A percentile compares a stretch with the other conserved stretches of the same genome.
These are phyloP conservation scores for Schwanniomyces yamadae DNA, from an alignment of 805 yeast species.

Conservation along the genomic window DNA sequence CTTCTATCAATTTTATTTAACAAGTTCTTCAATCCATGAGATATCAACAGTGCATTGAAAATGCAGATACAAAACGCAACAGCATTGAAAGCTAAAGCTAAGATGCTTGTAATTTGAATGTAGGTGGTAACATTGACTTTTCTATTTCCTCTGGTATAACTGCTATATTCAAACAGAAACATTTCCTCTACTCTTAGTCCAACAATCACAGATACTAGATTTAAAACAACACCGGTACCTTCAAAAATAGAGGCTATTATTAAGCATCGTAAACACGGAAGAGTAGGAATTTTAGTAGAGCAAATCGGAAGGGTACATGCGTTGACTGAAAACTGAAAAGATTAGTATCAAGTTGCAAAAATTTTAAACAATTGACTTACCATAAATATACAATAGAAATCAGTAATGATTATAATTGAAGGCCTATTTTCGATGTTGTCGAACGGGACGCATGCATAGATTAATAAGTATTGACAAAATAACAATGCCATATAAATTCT, in stretches of 20 bases:
- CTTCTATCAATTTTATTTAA: conserved; percentile 18
- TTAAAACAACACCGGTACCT: conserved; percentile 16
- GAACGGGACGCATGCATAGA: conserved; percentile 33
- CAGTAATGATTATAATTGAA: conserved; percentile 18
- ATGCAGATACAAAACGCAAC: conserved; percentile 13
- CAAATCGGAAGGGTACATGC: conserved; percentile 22
- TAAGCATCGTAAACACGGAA: conserved; percentile 16
- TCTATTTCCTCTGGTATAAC: conserved; percentile 10
- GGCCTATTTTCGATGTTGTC: conserved; percentile 36
- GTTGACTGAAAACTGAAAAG: conserved; percentile 15
- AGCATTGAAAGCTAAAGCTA: conserved; percentile 15
- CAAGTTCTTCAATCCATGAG: conserved; percentile 19
- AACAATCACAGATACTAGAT: conserved; percentile 15
- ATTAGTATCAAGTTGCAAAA: no score
- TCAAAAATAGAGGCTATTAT: conserved; percentile 19
- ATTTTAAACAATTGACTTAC: conserved; percentile 16
- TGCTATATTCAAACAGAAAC: conserved; percentile 25
- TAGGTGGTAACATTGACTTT: conserved; percentile 29
- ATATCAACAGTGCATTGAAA: conserved; percentile 10
- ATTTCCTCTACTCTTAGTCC: conserved; percentile 22
- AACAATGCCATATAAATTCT: conserved; percentile 21
- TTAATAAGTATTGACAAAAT: conserved; percentile 27
- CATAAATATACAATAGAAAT: conserved; percentile 19
- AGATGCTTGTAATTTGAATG: conserved; percentile 21
- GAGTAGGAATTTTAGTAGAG: conserved; percentile 17